Evolutionary conservation across 768 basidiomycete species (phyloP).

Genomic region (Xerocomus brunneocitrinus): DNA sequence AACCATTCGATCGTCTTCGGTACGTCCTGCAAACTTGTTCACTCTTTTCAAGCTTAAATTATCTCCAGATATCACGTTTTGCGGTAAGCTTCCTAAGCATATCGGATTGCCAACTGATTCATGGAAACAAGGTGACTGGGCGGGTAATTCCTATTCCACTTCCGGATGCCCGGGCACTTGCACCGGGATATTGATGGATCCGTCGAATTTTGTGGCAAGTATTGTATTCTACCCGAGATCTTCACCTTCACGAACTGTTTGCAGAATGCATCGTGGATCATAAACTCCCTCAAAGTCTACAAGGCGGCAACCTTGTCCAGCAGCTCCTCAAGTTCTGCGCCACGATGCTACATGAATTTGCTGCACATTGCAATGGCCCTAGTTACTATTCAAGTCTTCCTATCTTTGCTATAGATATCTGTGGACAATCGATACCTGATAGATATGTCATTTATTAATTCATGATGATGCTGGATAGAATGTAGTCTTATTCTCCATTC

Average conservation of each 20-base stretch:
- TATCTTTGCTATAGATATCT: constrained; percentile 15
- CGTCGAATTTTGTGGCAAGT: constrained; percentile 66
- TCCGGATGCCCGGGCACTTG: constrained; percentile 76
- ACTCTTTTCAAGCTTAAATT: constrained; percentile 12
- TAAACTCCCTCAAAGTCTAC: constrained; percentile 76
- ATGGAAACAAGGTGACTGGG: constrained; percentile 64
- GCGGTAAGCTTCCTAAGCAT: constrained; percentile 44
- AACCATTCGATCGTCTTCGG: constrained; percentile 78
- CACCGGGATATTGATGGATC: constrained; percentile 55
- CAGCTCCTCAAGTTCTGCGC: constrained; percentile 23
- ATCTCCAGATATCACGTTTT: constrained; percentile 70
- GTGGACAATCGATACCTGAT: neutral
- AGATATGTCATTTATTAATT: constrained; percentile 7
- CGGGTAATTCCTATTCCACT: constrained; percentile 74
- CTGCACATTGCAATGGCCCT: constrained; percentile 7
- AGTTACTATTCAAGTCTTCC: constrained; percentile 12
- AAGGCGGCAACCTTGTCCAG: constrained; percentile 48
- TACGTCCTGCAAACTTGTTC: constrained; percentile 31
- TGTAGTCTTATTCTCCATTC: constrained; percentile 1
- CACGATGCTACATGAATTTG: constrained; percentile 2
- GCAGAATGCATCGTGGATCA: constrained; percentile 78
- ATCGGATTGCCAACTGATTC: constrained; percentile 5
- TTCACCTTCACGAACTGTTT: constrained; percentile 4
- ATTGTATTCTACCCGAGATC: neutral
- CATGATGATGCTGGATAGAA: constrained; percentile 8